Percentiles rank a stretch among this genome's conserved stretches.
Evolutionary conservation across 768 basidiomycete genomes (phyloP).

Genomic region (Panus rudis): DNA sequence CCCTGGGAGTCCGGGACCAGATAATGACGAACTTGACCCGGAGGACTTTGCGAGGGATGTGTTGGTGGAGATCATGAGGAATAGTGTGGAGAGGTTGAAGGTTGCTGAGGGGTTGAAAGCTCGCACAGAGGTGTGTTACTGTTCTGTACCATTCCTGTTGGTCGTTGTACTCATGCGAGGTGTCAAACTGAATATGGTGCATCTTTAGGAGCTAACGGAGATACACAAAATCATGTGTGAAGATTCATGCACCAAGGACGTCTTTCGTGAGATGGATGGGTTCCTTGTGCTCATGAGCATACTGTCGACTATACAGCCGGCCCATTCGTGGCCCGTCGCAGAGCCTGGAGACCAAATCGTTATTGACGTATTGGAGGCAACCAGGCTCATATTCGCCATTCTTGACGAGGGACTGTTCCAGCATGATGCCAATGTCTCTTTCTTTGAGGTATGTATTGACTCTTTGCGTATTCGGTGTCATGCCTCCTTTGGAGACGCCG

Average conservation of each 20-base stretch:
- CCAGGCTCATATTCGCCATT: constrained; percentile 56
- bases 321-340: constrained; percentile 24
- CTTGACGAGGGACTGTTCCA: constrained; percentile 56
- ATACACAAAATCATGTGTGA: constrained; percentile 63
- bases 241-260: constrained; percentile 58
- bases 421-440: constrained; percentile 48
- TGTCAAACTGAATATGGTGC: neutral
- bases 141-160: neutral
- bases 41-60: constrained; percentile 74
- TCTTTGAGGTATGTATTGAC: constrained; percentile 52
- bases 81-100: constrained; percentile 65
- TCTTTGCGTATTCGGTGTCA: neutral
- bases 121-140: constrained; percentile 44
- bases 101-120: constrained; percentile 37
- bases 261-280: constrained; percentile 78
- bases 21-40: constrained; percentile 38
- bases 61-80: constrained; percentile 62
- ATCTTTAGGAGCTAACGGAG: constrained; percentile 50
- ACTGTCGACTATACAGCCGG: constrained; percentile 49
- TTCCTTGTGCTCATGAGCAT: constrained; percentile 71
- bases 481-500: neutral
- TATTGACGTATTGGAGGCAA: constrained; percentile 40
- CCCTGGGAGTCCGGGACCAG: neutral
- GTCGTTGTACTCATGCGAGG: neutral
- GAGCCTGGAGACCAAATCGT: constrained; percentile 33